These are phyloP conservation scores for Penicillium frequentans DNA, from an alignment of 2,329 filamentous ascomycete species.

Conservation along the genomic window DNA sequence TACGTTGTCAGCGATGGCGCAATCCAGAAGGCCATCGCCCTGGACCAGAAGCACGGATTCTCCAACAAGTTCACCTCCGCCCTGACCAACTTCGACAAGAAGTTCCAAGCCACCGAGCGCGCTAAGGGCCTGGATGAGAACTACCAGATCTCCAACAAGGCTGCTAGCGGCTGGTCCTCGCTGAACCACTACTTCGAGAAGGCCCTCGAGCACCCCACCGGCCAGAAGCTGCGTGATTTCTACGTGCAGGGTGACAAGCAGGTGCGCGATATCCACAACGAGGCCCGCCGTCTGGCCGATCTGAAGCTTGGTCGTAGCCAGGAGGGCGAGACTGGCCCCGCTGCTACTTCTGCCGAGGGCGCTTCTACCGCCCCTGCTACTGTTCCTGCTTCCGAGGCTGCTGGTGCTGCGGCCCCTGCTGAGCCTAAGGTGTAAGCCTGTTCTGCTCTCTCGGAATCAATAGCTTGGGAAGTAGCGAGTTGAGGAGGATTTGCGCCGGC, in stretches of 20 bases:
- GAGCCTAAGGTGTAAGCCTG: not conserved
- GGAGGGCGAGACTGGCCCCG: slow-evolving; percentile 26
- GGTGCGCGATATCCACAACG: slow-evolving; percentile 88
- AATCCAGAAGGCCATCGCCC: slow-evolving; percentile 77
- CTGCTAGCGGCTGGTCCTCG: slow-evolving; percentile 65
- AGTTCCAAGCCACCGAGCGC: slow-evolving; percentile 84
- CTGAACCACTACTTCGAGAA: slow-evolving; percentile 92
- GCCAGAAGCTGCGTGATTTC: slow-evolving; percentile 83
- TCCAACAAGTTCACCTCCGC: slow-evolving; percentile 75
- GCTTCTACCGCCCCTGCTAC: slow-evolving; percentile 18
- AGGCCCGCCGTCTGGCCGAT: slow-evolving; percentile 84
- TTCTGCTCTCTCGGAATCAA: not conserved
- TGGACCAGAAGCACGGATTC: slow-evolving; percentile 88
- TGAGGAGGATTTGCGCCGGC: slow-evolving; percentile 8
- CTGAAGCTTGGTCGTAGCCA: slow-evolving; percentile 66
- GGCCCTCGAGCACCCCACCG: slow-evolving; percentile 81
- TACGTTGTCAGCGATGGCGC: slow-evolving; percentile 79
- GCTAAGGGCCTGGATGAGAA: slow-evolving; percentile 80
- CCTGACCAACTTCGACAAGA: slow-evolving; percentile 74
- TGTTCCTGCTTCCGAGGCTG: slow-evolving; percentile 23
- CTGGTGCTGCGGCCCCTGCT: slow-evolving; percentile 30
- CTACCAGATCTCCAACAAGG: slow-evolving; percentile 77
- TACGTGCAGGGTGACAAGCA: slow-evolving; percentile 84
- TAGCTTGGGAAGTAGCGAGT: slow-evolving; percentile 2
- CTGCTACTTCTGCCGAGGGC: slow-evolving; percentile 4